Evolutionary conservation across 1,284 basidiomycete genomes (phyloP).

Genomic region (Mycosarcoma mackinlayi): DNA sequence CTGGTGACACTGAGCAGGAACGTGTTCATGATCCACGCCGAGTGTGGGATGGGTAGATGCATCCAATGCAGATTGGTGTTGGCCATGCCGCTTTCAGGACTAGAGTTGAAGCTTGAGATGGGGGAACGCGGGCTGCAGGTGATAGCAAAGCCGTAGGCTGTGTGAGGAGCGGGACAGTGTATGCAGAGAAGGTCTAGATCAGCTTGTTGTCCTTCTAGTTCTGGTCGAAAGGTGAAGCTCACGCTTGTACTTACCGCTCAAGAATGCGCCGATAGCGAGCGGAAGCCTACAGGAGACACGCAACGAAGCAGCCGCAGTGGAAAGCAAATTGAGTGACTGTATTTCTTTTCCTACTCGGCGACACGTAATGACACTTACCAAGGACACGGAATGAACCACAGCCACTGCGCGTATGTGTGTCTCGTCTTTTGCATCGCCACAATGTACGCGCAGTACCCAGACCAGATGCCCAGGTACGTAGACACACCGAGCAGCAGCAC

Average conservation of each 20-base stretch:
- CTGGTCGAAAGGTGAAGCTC: too few species aligned
- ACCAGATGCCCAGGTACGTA: conserved; percentile 2
- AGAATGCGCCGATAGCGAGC: background rate
- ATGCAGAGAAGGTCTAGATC: too few species aligned
- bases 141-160: conserved; percentile 19
- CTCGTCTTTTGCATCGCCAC: conserved; percentile 5
- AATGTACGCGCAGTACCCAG: conserved; percentile 6
- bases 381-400: conserved; percentile 21
- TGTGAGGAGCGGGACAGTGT: too few species aligned
- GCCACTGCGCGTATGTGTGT: background rate
- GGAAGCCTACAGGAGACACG: background rate
- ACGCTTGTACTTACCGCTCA: too few species aligned
- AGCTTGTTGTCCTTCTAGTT: too few species aligned
- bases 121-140: conserved; percentile 22
- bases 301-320: too few species aligned
- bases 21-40: conserved; percentile 15
- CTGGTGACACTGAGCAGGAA: conserved; percentile 3
- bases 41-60: conserved; percentile 12
- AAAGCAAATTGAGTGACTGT: too few species aligned
- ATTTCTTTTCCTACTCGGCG: too few species aligned
- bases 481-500: background rate
- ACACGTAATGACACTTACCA: background rate
- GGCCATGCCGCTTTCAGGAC: background rate
- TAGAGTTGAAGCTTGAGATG: conserved; percentile 6
- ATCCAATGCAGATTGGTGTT: conserved; percentile 2